Base-by-base conservation (phyloP, 2,329 filamentous ascomycete genomes). In the Dactylellina sp. region DNA sequence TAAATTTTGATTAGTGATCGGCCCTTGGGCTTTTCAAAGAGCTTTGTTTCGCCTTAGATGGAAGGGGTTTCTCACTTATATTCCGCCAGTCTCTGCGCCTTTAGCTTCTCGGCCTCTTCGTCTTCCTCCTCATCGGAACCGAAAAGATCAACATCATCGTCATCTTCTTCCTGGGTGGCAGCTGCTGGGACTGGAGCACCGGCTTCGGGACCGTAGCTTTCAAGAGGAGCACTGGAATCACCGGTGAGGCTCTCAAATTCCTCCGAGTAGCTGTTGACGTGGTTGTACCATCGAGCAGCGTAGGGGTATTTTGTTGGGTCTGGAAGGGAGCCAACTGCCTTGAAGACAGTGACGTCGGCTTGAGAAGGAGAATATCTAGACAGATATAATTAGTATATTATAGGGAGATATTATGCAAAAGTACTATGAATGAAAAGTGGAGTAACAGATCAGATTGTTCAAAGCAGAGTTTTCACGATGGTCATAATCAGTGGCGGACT, bases 251-350 rank as follows among this genome's bases (percentile, higher is more conserved):
- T 91, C 80, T 90, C 86, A 86, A 98, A 98, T 84, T 98, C 94
- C 79, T 90, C 87, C 87, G 96, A 89, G 86, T 91, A 97, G 79
- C 91, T 91, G 83, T 91, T 88, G 82, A 97, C 92, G 89, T 99
- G 94, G 89, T 96, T 97, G 89, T 97, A 97, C 95, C 95, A 99
- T 84, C 95, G 91, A 81, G 92, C 92, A 81, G 91, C 93, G 85
- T 97, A 87, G 81, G 94, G 93, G 89, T 91, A 97, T 86, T 96
- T 96, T 83, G 86, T 86, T 80, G 90, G 87, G 79, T 90, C 89
- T 79, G 95, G 95, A 75, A 88, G 84, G 79, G 86, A 84, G 81
- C 86, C 89, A 82, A 97, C 83, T 80, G 91, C 91, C 89, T 98
- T 96, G 91, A 91, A 98, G 85, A 89, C 89, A 83, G 90, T 91